Evolutionary conservation across 2,329 filamentous ascomycete species (phyloP).

Genomic region (Xylariales sp.): DNA sequence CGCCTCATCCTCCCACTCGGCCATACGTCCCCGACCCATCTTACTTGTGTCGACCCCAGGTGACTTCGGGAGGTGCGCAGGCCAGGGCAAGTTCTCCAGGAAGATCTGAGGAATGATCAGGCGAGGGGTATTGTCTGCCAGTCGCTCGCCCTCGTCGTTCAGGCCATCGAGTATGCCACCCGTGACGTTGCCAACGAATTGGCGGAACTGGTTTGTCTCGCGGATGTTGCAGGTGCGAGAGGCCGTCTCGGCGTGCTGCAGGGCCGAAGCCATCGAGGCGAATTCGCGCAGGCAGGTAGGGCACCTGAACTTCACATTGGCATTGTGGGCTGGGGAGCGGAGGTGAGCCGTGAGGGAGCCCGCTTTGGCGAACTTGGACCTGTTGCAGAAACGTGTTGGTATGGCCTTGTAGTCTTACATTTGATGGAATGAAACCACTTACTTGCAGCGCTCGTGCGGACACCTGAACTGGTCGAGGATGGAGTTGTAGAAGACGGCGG

Average conservation of each 20-base stretch:
- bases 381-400: slow-evolving; percentile 19
- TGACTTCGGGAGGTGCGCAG: background rate
- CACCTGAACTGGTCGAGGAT: slow-evolving; percentile 46
- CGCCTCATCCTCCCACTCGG: background rate
- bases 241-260: slow-evolving; percentile 44
- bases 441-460: slow-evolving; percentile 48
- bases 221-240: slow-evolving; percentile 38
- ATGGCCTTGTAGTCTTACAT: background rate
- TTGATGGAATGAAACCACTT: slow-evolving; percentile 20
- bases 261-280: slow-evolving; percentile 35
- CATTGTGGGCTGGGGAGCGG: slow-evolving; percentile 34
- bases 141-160: background rate
- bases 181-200: slow-evolving; percentile 35
- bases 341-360: slow-evolving; percentile 38
- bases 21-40: background rate
- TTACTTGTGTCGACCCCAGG: background rate
- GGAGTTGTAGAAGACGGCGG: slow-evolving; percentile 39
- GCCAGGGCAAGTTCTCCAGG: slow-evolving; percentile 1
- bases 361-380: slow-evolving; percentile 34
- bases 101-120: background rate
- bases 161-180: slow-evolving; percentile 30
- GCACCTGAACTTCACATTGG: slow-evolving; percentile 33
- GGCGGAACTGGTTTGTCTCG: slow-evolving; percentile 32
- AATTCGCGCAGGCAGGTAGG: slow-evolving; percentile 40
- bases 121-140: background rate